These are phyloP conservation scores for Dacryopinax spathularia DNA, from an alignment of 768 basidiomycete genomes.

Conservation along the genomic window DNA sequence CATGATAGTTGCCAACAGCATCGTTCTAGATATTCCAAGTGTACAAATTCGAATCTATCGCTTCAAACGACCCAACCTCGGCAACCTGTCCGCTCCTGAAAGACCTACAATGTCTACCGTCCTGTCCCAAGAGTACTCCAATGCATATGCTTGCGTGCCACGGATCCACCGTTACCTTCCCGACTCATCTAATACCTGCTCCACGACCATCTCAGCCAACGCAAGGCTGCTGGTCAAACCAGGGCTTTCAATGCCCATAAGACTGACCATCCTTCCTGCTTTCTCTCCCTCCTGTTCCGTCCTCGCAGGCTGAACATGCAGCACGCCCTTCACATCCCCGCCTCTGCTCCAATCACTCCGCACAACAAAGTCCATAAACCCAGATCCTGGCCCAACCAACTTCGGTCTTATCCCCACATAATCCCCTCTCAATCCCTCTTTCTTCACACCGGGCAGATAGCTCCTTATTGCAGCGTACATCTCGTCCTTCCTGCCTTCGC, in stretches of 20 bases:
- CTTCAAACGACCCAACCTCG: not conserved
- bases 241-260: slow-evolving; percentile 85
- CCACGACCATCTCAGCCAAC: slow-evolving; percentile 69
- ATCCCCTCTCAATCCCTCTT: slow-evolving; percentile 57
- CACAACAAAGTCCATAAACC: slow-evolving; percentile 76
- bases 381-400: slow-evolving; percentile 52
- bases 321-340: not conserved
- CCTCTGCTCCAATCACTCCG: slow-evolving; percentile 22
- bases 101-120: too few relatives aligned
- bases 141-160: too few relatives aligned
- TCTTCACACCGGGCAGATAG: slow-evolving; percentile 52
- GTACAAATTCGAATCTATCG: not conserved
- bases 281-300: slow-evolving; percentile 9
- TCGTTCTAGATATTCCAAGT: not conserved
- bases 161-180: not conserved
- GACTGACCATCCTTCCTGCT: slow-evolving; percentile 48
- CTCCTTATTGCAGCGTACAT: slow-evolving; percentile 60
- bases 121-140: too few relatives aligned
- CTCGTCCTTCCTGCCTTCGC: slow-evolving; percentile 35
- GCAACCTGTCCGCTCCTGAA: too few relatives aligned
- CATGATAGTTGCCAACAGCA: not conserved
- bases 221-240: slow-evolving; percentile 80
- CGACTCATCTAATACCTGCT: slow-evolving; percentile 19
- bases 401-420: slow-evolving; percentile 83
- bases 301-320: not conserved